These are phyloP conservation scores for Hordeum marinum DNA, from an alignment of 176 grass and related monocot genomes.

Conservation along the genomic window DNA sequence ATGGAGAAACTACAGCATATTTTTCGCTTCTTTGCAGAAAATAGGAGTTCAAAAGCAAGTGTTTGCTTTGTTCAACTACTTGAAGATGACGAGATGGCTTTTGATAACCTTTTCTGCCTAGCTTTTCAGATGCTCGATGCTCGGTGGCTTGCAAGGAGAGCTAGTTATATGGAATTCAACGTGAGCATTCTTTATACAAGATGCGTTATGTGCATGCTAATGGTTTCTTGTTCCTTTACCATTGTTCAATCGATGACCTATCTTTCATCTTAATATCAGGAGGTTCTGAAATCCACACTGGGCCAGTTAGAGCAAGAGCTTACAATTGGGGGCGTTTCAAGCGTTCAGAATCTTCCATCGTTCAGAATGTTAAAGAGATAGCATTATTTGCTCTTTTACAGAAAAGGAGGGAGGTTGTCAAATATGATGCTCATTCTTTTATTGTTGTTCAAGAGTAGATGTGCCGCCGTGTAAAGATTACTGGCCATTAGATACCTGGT, in stretches of 20 bases:
- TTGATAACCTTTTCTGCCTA: conserved; percentile 82
- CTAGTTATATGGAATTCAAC: conserved; percentile 95
- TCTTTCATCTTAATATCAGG: conserved; percentile 50
- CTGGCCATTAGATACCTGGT: not conserved
- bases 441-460: conserved; percentile 14
- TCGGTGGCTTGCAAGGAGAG: conserved; percentile 64
- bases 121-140: conserved; percentile 75
- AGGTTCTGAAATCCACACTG: conserved; percentile 65
- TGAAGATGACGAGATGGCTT: conserved; percentile 59
- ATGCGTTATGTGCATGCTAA: not conserved
- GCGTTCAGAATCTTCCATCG: conserved; percentile 54
- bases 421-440: conserved; percentile 18
- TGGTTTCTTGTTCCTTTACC: not conserved
- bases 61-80: conserved; percentile 59
- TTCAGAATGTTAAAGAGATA: conserved; percentile 58
- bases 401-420: not conserved
- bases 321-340: conserved; percentile 34
- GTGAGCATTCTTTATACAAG: conserved; percentile 22
- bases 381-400: not conserved
- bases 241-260: not conserved
- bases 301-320: conserved; percentile 72
- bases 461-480: not conserved
- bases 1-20: conserved; percentile 4
- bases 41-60: conserved; percentile 52
- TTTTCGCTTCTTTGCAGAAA: conserved; percentile 33